These are phyloP conservation scores for Endotrypanum monterogeii DNA, from an alignment of 208 protist species.

Conservation along the genomic window DNA sequence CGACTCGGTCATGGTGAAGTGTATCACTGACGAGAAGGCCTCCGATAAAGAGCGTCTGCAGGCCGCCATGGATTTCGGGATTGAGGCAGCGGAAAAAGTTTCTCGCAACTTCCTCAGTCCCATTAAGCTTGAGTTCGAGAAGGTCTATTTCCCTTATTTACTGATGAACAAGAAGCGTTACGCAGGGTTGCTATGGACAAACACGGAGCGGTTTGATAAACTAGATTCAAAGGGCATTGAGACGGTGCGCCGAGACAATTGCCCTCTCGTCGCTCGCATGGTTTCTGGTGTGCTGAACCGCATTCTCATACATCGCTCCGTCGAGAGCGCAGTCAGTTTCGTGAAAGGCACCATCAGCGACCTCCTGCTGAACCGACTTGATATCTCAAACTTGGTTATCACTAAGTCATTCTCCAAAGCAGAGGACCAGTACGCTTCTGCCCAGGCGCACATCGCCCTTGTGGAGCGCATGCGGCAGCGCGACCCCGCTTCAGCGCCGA, in stretches of 20 bases:
- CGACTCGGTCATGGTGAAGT: slow-evolving; percentile 99
- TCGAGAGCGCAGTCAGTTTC: slow-evolving; percentile 91
- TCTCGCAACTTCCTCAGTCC: slow-evolving; percentile 90
- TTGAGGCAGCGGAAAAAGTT: slow-evolving; percentile 93
- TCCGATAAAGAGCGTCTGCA: slow-evolving; percentile 67
- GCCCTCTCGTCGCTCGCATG: slow-evolving; percentile 89
- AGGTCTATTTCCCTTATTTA: slow-evolving; percentile 99
- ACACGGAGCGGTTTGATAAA: slow-evolving; percentile 97
- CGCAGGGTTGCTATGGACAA: slow-evolving; percentile 99
- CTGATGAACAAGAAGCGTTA: slow-evolving; percentile 99
- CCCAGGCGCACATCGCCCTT: slow-evolving; percentile 82
- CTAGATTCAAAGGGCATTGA: slow-evolving; percentile 99
- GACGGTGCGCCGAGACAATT: slow-evolving; percentile 99
- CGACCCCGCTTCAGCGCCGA: slow-evolving; percentile 82
- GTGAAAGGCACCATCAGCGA: slow-evolving; percentile 90
- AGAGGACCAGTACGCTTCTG: slow-evolving; percentile 94
- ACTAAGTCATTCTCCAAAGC: slow-evolving; percentile 93
- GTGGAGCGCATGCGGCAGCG: slow-evolving; percentile 87
- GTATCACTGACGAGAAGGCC: slow-evolving; percentile 59
- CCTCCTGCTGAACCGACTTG: slow-evolving; percentile 81
- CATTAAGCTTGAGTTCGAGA: slow-evolving; percentile 99
- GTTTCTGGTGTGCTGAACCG: slow-evolving; percentile 86
- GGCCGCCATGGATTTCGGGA: slow-evolving; percentile 79
- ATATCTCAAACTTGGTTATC: slow-evolving; percentile 88
- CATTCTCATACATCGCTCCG: slow-evolving; percentile 83